Base-by-base conservation (phyloP, 129 eudicot species). In the Flaveria ramosissima region DNA sequence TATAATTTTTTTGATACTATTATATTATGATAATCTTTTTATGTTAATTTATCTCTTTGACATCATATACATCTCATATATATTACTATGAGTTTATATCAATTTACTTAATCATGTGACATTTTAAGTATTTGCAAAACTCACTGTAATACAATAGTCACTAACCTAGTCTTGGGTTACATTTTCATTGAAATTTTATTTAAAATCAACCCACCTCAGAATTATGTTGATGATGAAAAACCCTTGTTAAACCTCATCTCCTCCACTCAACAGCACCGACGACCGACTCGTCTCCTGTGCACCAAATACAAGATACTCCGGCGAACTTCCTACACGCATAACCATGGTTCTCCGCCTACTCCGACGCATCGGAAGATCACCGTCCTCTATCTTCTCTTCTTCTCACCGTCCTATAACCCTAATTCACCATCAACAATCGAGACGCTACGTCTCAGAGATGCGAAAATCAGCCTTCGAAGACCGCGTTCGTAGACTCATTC, bases 381-480 rank as follows among this genome's bases (percentile, higher is more conserved):
- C 72, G 26, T 41, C 59, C 23, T 62, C 77, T 16, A 27, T 76
- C 24, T 55, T 77, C 68, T 73, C 77, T 70, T 30, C 41, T 11
- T 45, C 20, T 7, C 13, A 9, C 24, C 77, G 59, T 21, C 47
- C 73, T 24, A 2, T 59, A 77, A 80, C 65, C 77, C 80, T 72
- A 59, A 50, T 76, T 48, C 82, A 72, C n/a, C 80, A 23, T 13
- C 77, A 39, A 48, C 60, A 67, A 65, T 62, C 68, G 52, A 80
- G 88, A 81, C 62, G 71, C 55, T 87, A 82, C 77, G 66, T 80
- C 1, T 67, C 91, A 3, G 88, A 87, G 66, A 88, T 90, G 97
- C 85, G 96, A 12, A 88, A 82, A 73, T 81, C 87, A 17, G 97
- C 98, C 12, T 88, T 93, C 41, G 92, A 93, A 45, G 89, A 80